Conservation (phyloP, 1,284 basidiomycete species). For the Irpex rosettiformis region DNA sequence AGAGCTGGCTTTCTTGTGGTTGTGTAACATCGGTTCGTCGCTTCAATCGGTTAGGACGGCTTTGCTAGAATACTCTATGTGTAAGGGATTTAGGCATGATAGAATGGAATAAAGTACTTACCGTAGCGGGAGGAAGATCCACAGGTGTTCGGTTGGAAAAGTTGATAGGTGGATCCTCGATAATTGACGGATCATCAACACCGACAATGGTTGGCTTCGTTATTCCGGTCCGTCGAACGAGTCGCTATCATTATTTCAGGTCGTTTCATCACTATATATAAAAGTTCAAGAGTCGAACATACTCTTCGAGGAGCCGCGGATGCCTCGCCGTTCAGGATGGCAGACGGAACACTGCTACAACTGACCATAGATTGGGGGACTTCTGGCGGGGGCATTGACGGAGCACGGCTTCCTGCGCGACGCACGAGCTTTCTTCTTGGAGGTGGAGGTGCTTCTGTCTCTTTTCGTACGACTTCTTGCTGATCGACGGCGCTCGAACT, state of each 20-base stretch:
- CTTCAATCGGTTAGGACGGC: conserved; percentile 35
- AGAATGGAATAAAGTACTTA: neutral
- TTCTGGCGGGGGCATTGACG: conserved; percentile 4
- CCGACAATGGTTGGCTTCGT: conserved; percentile 18
- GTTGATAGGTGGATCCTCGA: conserved; percentile 12
- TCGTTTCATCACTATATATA: neutral
- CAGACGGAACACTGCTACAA: neutral
- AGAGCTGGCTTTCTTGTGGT: conserved; percentile 13
- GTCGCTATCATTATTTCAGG: conserved; percentile 13
- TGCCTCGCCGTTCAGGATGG: neutral
- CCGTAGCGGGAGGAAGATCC: conserved; percentile 3
- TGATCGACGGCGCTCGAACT: conserved; percentile 27
- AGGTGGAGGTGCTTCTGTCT: conserved; percentile 8
- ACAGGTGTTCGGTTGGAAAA: neutral
- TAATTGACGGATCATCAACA: conserved; percentile 21
- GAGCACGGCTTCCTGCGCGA: neutral
- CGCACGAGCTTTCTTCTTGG: conserved; percentile 13
- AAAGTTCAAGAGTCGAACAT: too few species aligned
- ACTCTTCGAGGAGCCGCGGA: neutral
- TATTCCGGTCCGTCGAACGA: conserved; percentile 22
- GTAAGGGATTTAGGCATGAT: neutral
- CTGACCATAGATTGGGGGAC: neutral
- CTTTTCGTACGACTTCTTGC: neutral
- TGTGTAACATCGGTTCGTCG: conserved; percentile 30
- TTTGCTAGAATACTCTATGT: neutral